These are phyloP conservation scores for Thielaviopsis musarum DNA, from an alignment of 2,329 filamentous ascomycete genomes.

Conservation along the genomic window DNA sequence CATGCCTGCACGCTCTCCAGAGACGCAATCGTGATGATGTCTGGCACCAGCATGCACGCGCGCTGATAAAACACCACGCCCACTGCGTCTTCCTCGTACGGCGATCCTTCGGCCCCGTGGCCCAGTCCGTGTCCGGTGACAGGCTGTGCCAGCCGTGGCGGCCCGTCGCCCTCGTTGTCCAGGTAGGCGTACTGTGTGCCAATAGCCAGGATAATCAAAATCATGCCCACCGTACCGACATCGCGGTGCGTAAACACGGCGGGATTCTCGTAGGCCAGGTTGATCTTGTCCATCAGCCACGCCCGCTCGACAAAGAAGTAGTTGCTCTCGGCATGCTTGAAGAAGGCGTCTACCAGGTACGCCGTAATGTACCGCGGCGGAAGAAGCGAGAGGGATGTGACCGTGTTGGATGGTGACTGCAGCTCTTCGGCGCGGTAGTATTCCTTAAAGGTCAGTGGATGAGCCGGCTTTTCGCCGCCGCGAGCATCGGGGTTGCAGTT, in stretches of 20 bases:
- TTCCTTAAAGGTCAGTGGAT: constrained; percentile 20
- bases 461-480: constrained; percentile 5
- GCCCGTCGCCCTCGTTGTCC: constrained; percentile 15
- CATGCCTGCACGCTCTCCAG: constrained; percentile 42
- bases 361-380: constrained; percentile 30
- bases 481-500: constrained; percentile 16
- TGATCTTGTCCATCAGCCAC: constrained; percentile 26
- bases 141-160: constrained; percentile 13
- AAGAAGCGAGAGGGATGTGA: constrained; percentile 23
- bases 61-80: constrained; percentile 40
- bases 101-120: constrained; percentile 15
- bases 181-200: constrained; percentile 35
- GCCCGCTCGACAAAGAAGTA: constrained; percentile 30
- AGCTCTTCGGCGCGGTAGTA: constrained; percentile 31
- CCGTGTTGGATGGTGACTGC: constrained; percentile 23
- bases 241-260: constrained; percentile 23
- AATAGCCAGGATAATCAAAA: constrained; percentile 31
- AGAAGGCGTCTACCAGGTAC: constrained; percentile 30
- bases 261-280: constrained; percentile 25
- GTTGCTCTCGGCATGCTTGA: constrained; percentile 30
- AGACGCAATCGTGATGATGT: constrained; percentile 38
- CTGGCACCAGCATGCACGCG: constrained; percentile 35
- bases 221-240: constrained; percentile 26
- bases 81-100: constrained; percentile 32
- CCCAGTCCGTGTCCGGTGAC: constrained; percentile 10